Evolutionary conservation across 2,329 filamentous ascomycete species (phyloP).

Genomic region (Colletotrichum viniferum): DNA sequence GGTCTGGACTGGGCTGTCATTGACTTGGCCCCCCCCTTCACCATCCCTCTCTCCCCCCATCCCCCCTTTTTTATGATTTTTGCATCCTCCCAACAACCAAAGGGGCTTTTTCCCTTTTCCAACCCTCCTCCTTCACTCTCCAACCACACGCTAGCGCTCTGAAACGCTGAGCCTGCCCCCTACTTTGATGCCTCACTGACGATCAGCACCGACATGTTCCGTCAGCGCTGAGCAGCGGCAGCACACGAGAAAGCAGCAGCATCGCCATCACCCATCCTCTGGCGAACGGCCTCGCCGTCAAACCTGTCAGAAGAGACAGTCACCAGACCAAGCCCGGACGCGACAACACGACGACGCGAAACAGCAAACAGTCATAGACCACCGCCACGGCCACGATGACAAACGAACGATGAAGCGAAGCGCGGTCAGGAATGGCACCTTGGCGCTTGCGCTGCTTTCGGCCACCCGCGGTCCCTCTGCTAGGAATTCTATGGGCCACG

Average conservation of each 20-base stretch:
- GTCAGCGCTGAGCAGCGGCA: constrained; percentile 11
- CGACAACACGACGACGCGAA: constrained; percentile 8
- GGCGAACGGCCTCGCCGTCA: constrained; percentile 12
- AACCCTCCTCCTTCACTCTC: constrained; percentile 4
- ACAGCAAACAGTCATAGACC: neutral
- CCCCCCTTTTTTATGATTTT: constrained; percentile 1
- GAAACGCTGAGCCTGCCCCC: constrained; percentile 24
- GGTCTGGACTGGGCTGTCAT: constrained; percentile 5
- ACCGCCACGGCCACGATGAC: neutral
- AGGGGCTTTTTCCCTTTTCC: neutral
- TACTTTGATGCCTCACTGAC: constrained; percentile 21
- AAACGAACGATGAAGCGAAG: neutral
- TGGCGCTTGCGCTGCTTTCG: constrained; percentile 17
- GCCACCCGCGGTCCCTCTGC: constrained; percentile 1
- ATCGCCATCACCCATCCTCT: neutral
- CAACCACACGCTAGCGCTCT: constrained; percentile 18
- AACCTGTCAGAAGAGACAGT: constrained; percentile 14
- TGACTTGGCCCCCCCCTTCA: neutral
- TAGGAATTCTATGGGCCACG: constrained; percentile 16
- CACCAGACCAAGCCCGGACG: constrained; percentile 16
- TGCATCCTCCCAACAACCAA: constrained; percentile 5
- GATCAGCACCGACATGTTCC: constrained; percentile 12
- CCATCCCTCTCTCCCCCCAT: neutral
- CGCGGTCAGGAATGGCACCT: neutral
- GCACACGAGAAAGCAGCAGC: neutral